phyloP scores from a whole-genome alignment of 352 stramenopile genomes.

The Globisporangium echinulatum region DNA sequence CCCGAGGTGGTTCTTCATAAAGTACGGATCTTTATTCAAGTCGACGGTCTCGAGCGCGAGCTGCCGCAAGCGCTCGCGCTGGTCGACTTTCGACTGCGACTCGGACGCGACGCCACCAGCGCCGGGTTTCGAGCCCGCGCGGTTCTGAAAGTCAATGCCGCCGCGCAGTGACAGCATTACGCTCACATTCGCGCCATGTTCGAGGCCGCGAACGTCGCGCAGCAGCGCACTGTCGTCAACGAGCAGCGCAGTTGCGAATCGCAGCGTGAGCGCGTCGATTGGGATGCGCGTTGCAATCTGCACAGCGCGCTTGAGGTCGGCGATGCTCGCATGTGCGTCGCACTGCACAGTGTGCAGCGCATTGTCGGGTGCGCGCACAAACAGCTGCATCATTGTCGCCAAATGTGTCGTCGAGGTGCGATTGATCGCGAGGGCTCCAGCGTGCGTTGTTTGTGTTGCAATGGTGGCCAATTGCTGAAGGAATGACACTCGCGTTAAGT shows the following conservation, averaged over 20 bases:
- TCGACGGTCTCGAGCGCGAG: conserved; percentile 99
- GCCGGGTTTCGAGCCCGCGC: conserved; percentile 75
- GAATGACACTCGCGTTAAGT: too few relatives aligned
- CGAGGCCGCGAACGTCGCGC: conserved; percentile 11
- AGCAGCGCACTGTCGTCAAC: conserved; percentile 15
- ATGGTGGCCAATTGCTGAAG: too few relatives aligned
- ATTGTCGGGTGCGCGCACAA: conserved; percentile 17
- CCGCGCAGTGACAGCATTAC: conserved; percentile 13
- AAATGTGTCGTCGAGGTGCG: neutral
- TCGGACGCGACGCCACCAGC: conserved; percentile 70
- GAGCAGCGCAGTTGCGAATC: conserved; percentile 17
- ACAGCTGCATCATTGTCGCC: conserved; percentile 19
- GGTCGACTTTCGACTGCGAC: conserved; percentile 86
- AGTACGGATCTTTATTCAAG: conserved; percentile 98
- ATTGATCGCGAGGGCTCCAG: neutral
- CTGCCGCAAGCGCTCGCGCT: conserved; percentile 94
- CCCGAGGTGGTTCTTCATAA: conserved; percentile 99
- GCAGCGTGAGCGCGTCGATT: conserved; percentile 12
- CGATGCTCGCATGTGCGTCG: conserved; percentile 6
- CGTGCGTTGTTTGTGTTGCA: too few relatives aligned
- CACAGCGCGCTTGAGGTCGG: conserved; percentile 16
- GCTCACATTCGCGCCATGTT: conserved; percentile 13
- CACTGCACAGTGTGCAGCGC: conserved; percentile 14
- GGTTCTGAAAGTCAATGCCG: conserved; percentile 84
- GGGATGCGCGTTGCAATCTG: conserved; percentile 16